phyloP scores from a whole-genome alignment of 2,329 filamentous ascomycete species.

The Diaporthe caulivora region DNA sequence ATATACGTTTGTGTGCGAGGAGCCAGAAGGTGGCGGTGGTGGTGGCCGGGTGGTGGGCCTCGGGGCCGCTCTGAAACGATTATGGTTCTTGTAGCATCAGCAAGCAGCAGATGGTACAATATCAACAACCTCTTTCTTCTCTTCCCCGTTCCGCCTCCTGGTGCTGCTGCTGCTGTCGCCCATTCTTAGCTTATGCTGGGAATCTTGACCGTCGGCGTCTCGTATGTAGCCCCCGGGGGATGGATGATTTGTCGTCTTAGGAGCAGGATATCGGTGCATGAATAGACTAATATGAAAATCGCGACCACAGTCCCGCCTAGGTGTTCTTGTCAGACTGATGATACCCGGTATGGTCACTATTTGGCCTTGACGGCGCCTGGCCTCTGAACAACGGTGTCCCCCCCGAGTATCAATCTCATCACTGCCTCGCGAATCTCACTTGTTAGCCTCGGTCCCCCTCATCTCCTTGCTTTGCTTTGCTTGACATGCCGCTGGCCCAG shows the following conservation, averaged over 20 bases:
- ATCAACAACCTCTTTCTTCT: neutral
- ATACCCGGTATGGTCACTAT: neutral
- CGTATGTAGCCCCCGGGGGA: neutral
- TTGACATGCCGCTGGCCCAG: neutral
- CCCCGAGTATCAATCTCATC: neutral
- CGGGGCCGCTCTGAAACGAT: neutral
- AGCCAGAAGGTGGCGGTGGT: neutral
- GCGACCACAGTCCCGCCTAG: neutral
- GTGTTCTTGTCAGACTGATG: neutral
- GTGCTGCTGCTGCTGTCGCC: neutral
- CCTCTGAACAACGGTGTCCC: neutral
- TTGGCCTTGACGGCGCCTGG: neutral
- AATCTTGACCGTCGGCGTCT: neutral
- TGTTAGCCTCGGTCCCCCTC: no score
- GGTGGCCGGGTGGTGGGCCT: neutral
- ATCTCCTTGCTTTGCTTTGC: neutral
- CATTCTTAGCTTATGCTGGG: neutral
- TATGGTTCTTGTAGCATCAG: neutral
- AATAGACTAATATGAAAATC: slow-evolving; percentile 19
- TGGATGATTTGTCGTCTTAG: neutral
- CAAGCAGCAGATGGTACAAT: slow-evolving; percentile 19
- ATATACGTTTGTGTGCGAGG: slow-evolving; percentile 27
- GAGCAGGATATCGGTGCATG: neutral
- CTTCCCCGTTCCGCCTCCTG: neutral
- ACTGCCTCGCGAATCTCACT: neutral